Conservation (phyloP, 2,329 filamentous ascomycete genomes). For the Thyridium curvatum region DNA sequence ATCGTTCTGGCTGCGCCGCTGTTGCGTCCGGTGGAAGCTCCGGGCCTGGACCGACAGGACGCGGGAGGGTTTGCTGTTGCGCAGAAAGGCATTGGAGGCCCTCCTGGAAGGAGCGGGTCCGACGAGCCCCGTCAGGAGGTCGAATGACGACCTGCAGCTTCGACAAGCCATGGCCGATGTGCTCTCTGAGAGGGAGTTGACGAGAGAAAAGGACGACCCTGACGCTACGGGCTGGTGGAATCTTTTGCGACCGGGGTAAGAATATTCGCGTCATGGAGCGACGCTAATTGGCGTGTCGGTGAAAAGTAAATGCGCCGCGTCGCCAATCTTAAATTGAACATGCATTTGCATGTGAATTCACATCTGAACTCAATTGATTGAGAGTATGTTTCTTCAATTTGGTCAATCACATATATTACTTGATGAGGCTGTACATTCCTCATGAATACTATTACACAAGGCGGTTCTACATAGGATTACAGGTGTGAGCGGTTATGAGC, state of each 20-base stretch:
- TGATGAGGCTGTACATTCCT: too few species aligned
- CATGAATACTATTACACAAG: background rate
- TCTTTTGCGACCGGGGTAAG: conserved; percentile 1
- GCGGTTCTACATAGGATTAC: background rate
- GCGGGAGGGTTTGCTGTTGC: too few species aligned
- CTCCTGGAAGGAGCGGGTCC: too few species aligned
- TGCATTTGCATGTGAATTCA: background rate
- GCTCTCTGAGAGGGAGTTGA: too few species aligned
- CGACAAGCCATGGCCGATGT: conserved; percentile 47
- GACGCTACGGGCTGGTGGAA: background rate
- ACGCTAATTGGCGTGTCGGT: conserved; percentile 4
- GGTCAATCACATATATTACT: too few species aligned
- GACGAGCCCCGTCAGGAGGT: conserved; percentile 24
- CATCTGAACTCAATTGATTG: background rate
- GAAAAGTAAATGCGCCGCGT: too few species aligned
- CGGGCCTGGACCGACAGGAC: background rate
- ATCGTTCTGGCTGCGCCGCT: background rate
- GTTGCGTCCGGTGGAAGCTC: conserved; percentile 5
- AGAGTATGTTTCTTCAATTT: too few species aligned
- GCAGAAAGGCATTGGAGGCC: too few species aligned
- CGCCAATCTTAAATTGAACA: background rate
- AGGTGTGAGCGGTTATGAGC: too few species aligned
- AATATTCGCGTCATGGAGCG: conserved; percentile 9
- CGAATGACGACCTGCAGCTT: conserved; percentile 38
- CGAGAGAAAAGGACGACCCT: background rate